Conservation (phyloP, 768 basidiomycete species). For the Mycena capillaripes region DNA sequence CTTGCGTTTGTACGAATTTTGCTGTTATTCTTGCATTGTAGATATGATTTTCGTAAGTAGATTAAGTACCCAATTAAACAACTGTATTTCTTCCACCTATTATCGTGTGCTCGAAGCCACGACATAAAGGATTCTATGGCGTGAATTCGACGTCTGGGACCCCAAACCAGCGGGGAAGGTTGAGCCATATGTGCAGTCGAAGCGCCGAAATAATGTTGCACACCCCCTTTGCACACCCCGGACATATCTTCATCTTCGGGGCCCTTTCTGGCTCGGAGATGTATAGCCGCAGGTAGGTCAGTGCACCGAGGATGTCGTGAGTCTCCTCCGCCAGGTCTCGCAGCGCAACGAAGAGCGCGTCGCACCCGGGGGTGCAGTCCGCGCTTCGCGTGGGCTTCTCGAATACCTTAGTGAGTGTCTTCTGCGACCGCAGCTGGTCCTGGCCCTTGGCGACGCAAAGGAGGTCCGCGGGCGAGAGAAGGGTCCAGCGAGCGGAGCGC, state of each 20-base stretch:
- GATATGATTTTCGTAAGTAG: not conserved
- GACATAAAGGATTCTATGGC: not conserved
- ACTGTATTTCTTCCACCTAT: constrained; percentile 1
- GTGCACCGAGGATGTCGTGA: constrained; percentile 16
- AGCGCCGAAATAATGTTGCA: not conserved
- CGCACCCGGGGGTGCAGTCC: not conserved
- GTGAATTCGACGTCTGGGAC: not conserved
- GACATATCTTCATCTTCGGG: not conserved
- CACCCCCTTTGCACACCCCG: not conserved
- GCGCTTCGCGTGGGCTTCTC: not conserved
- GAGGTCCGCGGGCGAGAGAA: not conserved
- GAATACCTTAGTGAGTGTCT: not conserved
- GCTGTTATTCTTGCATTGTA: constrained; percentile 9
- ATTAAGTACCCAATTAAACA: constrained; percentile 25
- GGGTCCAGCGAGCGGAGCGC: constrained; percentile 18
- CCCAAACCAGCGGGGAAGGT: not conserved
- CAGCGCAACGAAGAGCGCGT: not conserved
- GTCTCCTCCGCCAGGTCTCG: not conserved
- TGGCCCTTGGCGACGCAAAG: not conserved
- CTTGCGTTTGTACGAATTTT: constrained; percentile 10
- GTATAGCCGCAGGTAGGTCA: constrained; percentile 18
- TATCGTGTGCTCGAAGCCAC: not conserved
- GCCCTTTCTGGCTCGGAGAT: not conserved
- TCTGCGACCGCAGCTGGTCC: constrained; percentile 1
- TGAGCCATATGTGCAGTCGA: constrained; percentile 3